Evolutionary conservation across 2,329 filamentous ascomycete genomes (phyloP), one percentile per base, ranked within the genome.

Genomic region (Colletotrichum acutatum): DNA sequence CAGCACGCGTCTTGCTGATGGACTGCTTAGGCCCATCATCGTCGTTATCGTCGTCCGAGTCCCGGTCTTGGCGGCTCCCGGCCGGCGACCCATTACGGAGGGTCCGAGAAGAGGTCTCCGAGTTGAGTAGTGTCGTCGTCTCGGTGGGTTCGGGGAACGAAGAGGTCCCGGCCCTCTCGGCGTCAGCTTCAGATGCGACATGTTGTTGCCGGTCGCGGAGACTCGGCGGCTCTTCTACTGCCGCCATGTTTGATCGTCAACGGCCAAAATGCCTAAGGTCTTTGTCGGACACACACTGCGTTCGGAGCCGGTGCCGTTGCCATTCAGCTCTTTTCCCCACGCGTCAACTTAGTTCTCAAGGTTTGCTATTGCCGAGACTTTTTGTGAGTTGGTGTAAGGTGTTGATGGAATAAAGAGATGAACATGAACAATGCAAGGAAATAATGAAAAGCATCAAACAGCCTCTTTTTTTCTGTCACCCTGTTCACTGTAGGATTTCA

Each of bases 1-100:
- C 54, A 8, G 80, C 84, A 61, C 87, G 80, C 12, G 77, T 72
- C 14, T 76, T 67, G 11, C 80, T 75, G 49, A 83, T 78, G 2
- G 46, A 75, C 66, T 69, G 76, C 66, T 67, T 79, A 53, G 75
- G 73, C 3, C 53, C 68, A n/a, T 72, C 69, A 2, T 49, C 61
- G 53, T 74, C 72, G 12, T 52, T 46, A n/a, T 58, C 56, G 5
- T 32, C 34, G 28, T 70, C 66, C n/a, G 74, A 71, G 22, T 66
- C 46, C 49, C 64, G 72, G 8, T 16, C 49, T 37, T 30, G 66
- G 34, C 67, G 62, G 32, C 64, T 60, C 19, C 30, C 52, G n/a
- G 63, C 64, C 54, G 67, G 42, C 30, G 71, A 71, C 14, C 54
- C 71, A 32, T 75, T 19, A 14, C 58, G 64, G 62, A 71, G 62